Evolutionary conservation across 257 asterid genomes (phyloP).

Genomic region (Ilex asprella): DNA sequence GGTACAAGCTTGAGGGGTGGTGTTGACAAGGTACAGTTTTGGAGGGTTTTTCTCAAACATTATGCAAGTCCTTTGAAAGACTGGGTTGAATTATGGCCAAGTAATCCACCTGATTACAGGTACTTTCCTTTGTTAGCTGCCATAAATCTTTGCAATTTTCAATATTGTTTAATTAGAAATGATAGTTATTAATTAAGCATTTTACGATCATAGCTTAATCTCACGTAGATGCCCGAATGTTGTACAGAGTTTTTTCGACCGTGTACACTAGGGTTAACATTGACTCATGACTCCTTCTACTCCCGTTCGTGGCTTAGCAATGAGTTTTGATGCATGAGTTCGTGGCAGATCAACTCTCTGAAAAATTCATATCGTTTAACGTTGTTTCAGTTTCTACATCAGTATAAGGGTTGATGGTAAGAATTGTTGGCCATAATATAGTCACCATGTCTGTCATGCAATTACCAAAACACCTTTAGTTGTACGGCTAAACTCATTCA

Average conservation of each 20-base stretch:
- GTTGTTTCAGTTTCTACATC: too few relatives aligned
- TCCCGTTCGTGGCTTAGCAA: not conserved
- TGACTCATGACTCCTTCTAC: not conserved
- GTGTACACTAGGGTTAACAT: not conserved
- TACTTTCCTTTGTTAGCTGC: not conserved
- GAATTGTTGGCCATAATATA: too few relatives aligned
- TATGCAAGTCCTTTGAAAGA: conserved; percentile 42
- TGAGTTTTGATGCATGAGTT: too few relatives aligned
- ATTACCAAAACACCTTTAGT: too few relatives aligned
- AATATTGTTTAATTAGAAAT: too few relatives aligned
- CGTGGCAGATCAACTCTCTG: too few relatives aligned
- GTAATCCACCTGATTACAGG: conserved; percentile 37
- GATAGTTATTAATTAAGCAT: too few relatives aligned
- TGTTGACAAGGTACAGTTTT: conserved; percentile 25
- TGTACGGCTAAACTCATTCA: too few relatives aligned
- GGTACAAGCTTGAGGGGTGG: conserved; percentile 39
- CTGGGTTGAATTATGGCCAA: conserved; percentile 44
- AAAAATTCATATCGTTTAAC: too few relatives aligned
- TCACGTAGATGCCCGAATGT: too few relatives aligned
- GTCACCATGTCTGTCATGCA: too few relatives aligned
- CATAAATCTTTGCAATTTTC: not conserved
- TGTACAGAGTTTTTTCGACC: not conserved
- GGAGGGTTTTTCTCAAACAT: conserved; percentile 54
- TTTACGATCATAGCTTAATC: not conserved
- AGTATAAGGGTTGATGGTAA: too few relatives aligned